Evolutionary conservation across 768 basidiomycete genomes (phyloP), one percentile per base, ranked within the genome.

Genomic region (Boletus speciosus): DNA sequence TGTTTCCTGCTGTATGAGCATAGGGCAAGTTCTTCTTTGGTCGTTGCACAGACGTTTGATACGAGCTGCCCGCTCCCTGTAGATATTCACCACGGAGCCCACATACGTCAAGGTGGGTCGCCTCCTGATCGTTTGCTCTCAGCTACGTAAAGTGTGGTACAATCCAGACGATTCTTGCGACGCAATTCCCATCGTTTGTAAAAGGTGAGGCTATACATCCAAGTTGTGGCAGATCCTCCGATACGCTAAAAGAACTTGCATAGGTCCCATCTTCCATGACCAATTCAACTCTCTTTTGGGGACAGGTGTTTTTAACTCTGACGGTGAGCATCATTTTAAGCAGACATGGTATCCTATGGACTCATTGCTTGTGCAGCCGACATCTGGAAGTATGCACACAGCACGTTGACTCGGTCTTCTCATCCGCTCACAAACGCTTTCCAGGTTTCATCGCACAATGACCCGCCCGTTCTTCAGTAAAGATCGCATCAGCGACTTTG

Each of bases 381-480:
- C 27, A 57, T 59, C n/a, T 76, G 75, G 76, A 76, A 73, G 74
- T 76, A 51, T 10, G 70, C 23, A 6, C 42, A 2, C 19, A 35
- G 10, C 6, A 9, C 19, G 14, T 32, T n/a, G 8, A 11, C 7
- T 37, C 14, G 21, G 16, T 27, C 23, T 29, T 25, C n/a, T 45
- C 40, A 6, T 15, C 35, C 14, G 19, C 47, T 56, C 5, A 64
- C 29, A 34, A 11, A 43, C 4, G 16, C 4, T 5, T 8, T 14
- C 4, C 37, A 76, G 74, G 57, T 77, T 75, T 43, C 76, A 76
- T 48, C 72, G 76, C 19, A 56, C 63, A 6, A 77, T 76, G 73
- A 71, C 76, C 1, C 69, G 75, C 23, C 75, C 75, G 3, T 76
- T 76, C 65, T 77, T 76, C 61, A 69, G 41, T 49, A 72, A 55